Base-by-base conservation (phyloP, 345 rosid genomes). In the Lepidium africanum region DNA sequence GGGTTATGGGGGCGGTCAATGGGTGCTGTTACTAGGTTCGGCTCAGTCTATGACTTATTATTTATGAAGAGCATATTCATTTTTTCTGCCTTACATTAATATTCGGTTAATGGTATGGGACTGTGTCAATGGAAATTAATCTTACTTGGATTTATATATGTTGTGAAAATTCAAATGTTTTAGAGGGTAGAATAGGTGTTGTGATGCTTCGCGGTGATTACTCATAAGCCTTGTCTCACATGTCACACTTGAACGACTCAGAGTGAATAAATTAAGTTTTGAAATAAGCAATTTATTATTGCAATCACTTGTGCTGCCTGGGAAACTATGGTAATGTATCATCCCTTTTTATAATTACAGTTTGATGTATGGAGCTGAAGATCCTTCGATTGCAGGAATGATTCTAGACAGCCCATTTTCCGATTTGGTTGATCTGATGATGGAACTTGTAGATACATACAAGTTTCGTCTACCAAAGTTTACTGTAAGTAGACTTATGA, bases 1-100 rank as follows among this genome's bases (percentile, higher is more conserved):
- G 95, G 90, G 52, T 81, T 92, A 69, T 92, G 98, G 96, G 98
- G 98, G 49, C 96, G 92, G 48, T 89, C 98, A 70, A 89, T 92
- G 98, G 98, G 96, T 53, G 90, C 98, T 54, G 96, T 87, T 58
- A 86, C 98, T 55, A 89, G 96, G 98, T 89, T 64, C 16, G 68
- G 37, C 66, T 41, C 73, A 32, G 60, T 38, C 51, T 63, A 64
- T 76, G 37, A 16, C 13, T 33, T 61, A 5, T 33, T 14, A 33
- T 10, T 14, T 38, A 32, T 9, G 46, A 10, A 62, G 63, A 71
- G 35, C 9, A 11, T 36, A 16, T 52, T 45, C 33, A 16, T 15
- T 60, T 17, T 4, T 42, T 12, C 75, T 10, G 16, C 19, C 12
- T 23, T 45, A 14, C 49, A 43, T 71, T 11, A 62, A 52, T 21